These are phyloP conservation scores for Uronychia setigera DNA, from an alignment of 73 alveolate genomes.

Conservation along the genomic window DNA sequence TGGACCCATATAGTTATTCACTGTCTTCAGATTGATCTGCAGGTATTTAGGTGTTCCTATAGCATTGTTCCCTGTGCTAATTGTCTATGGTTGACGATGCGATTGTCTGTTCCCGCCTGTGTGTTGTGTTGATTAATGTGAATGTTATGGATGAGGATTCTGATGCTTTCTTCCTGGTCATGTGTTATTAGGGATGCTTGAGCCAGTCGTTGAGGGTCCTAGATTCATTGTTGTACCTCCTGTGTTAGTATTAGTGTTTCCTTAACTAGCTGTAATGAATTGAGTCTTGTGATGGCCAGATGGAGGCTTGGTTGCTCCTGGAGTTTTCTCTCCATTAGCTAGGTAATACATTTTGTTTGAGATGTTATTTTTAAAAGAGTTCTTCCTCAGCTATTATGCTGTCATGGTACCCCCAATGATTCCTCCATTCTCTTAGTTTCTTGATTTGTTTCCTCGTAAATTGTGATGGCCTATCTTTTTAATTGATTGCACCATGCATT, in stretches of 20 bases:
- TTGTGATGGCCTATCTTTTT: background rate
- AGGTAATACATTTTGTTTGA: background rate
- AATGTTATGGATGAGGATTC: background rate
- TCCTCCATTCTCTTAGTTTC: background rate
- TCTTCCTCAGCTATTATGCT: background rate
- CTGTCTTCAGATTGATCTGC: background rate
- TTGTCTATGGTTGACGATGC: too few species aligned
- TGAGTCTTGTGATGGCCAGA: background rate
- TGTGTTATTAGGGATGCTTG: background rate
- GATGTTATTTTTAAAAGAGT: background rate
- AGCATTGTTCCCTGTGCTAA: background rate
- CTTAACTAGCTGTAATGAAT: background rate
- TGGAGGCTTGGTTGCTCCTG: background rate
- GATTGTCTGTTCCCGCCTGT: too few species aligned
- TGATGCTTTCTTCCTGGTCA: background rate
- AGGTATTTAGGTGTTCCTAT: background rate
- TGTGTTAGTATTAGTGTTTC: background rate
- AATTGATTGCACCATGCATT: background rate
- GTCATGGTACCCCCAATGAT: too few species aligned
- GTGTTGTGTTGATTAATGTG: too few species aligned
- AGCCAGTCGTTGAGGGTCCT: background rate
- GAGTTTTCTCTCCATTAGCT: background rate
- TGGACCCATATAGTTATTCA: background rate
- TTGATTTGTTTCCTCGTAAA: background rate
- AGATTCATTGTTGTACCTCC: background rate